Base-by-base conservation (phyloP, 2,329 filamentous ascomycete genomes). In the Aspergillus udagawae region DNA sequence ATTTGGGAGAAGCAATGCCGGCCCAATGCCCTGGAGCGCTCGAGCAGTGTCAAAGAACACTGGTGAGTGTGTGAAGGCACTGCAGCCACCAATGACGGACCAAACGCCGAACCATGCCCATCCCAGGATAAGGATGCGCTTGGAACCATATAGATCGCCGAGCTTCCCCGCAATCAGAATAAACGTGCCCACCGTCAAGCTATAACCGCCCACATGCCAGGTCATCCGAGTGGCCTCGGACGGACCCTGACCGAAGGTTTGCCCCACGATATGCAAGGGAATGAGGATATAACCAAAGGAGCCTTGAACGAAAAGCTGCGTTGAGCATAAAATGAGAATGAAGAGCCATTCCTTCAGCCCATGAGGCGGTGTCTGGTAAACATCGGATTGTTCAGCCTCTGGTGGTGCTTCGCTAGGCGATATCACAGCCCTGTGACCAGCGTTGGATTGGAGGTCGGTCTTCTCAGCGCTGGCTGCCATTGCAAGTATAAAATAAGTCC, bases 1-100 rank as follows among this genome's bases (percentile, higher is more conserved):
- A 60, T 88, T 90, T 0, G 87, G 87, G 25, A 89, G 74, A 10
- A 81, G 73, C 35, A 90, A 75, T 0, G 86, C 85, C 0, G 85
- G 83, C 0, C 87, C 87, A 6, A 77, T 65, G 3, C 73, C 83
- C 60, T 86, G 83, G 2, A 86, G 67, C 0, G 80, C 82, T 5
- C 84, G 77, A n/a, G 77, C 75, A 38, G 80, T 73, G 57, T 82
- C 75, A 63, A 84, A 83, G 12, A 82, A 70, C 1, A 76, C 71
- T 6, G 42, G n/a, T 77, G 74, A 5, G n/a, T 83, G 68, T 3
- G 66, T 68, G 51, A 72, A 75, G 21, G 74, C 70, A 27, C 65
- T 68, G 8, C 75, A 50, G 0, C 74, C 74, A 2, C 70, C 71
- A 20, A 75, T 61, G 20, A 74, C 57, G 4, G 73, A 73, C 71